Evolutionary conservation across 176 grass and related monocot genomes (phyloP).

Genomic region (Tuctoria greenei): DNA sequence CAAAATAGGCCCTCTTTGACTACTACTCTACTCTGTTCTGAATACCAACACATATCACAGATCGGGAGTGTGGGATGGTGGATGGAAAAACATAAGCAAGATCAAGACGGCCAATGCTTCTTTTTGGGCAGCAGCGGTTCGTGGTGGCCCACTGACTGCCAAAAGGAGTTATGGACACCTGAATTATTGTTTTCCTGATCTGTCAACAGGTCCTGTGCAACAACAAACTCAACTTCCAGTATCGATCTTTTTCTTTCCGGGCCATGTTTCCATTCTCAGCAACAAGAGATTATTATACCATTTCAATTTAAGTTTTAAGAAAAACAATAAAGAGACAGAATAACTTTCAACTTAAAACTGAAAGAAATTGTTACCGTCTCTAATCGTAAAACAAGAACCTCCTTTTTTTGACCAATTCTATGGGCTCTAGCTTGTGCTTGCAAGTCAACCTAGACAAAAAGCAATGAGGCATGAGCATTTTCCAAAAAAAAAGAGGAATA

Average conservation of each 20-base stretch:
- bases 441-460: slow-evolving; percentile 77
- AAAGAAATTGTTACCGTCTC: slow-evolving; percentile 70
- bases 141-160: background rate
- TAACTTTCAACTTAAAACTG: slow-evolving; percentile 27
- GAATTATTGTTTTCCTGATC: background rate
- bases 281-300: slow-evolving; percentile 21
- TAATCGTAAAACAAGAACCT: slow-evolving; percentile 97
- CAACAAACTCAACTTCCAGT: background rate
- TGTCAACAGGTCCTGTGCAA: background rate
- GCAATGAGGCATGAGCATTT: slow-evolving; percentile 7
- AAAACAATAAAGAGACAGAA: background rate
- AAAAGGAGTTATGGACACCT: background rate
- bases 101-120: background rate
- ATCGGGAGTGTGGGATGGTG: background rate
- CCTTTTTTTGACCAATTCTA: slow-evolving; percentile 98
- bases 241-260: slow-evolving; percentile 4
- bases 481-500: background rate
- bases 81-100: background rate
- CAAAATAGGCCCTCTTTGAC: background rate
- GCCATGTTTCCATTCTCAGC: background rate
- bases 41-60: background rate
- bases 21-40: background rate
- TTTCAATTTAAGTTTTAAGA: slow-evolving; percentile 2
- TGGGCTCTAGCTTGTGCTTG: slow-evolving; percentile 99
- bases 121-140: background rate